Conservation (phyloP, 257 asterid species). For the Perilla frutescens region DNA sequence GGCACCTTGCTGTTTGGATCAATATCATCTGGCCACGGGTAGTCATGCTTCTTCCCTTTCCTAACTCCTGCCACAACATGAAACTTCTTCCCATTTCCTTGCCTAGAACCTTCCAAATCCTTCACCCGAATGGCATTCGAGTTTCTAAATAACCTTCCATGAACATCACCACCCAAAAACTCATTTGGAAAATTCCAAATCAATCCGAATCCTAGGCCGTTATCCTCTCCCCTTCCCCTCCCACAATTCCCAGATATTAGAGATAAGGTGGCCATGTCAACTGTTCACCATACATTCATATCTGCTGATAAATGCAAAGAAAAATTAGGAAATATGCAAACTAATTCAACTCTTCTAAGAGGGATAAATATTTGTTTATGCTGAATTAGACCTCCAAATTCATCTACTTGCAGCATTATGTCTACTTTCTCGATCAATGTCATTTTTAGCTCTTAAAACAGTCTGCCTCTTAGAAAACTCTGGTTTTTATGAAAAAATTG, state of each 20-base stretch:
- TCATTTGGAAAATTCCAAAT: conserved; percentile 31
- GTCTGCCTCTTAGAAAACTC: too few species aligned
- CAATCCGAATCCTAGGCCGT: conserved; percentile 29
- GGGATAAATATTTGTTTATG: neutral
- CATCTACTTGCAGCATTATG: neutral
- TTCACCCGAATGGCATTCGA: conserved; percentile 19
- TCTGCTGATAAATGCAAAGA: conserved; percentile 35
- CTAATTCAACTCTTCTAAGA: conserved; percentile 3
- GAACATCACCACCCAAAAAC: conserved; percentile 35
- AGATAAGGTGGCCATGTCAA: conserved; percentile 52
- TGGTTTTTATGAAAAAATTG: neutral
- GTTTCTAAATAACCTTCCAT: conserved; percentile 23
- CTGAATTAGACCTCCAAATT: neutral
- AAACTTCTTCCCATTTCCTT: conserved; percentile 30
- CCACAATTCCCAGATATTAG: conserved; percentile 48
- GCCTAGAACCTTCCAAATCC: conserved; percentile 29
- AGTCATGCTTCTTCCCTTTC: conserved; percentile 53
- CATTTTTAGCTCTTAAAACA: neutral
- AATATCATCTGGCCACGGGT: conserved; percentile 59
- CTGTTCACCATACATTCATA: conserved; percentile 32
- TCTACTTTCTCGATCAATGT: neutral
- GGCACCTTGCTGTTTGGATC: conserved; percentile 45
- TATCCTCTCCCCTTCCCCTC: conserved; percentile 38
- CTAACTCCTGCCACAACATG: conserved; percentile 35
- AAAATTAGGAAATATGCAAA: neutral